Evolutionary conservation across 352 stramenopile genomes (phyloP).

Genomic region (Pythium apleroticum): DNA sequence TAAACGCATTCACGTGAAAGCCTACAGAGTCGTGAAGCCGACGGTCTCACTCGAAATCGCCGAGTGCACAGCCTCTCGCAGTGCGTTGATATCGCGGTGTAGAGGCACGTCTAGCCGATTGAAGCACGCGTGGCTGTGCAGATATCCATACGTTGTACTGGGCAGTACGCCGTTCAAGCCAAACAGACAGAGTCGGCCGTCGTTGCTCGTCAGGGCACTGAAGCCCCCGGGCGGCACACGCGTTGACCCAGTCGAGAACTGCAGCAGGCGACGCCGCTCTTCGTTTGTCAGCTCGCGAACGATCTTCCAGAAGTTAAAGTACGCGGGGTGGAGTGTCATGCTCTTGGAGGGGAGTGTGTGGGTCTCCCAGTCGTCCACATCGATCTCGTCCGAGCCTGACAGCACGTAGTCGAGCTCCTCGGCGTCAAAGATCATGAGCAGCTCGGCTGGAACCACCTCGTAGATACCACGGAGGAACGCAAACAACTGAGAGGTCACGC

Average conservation of each 20-base stretch:
- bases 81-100: neutral
- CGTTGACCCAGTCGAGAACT: conserved; percentile 32
- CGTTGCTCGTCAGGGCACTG: conserved; percentile 27
- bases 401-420: conserved; percentile 93
- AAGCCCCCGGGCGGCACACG: conserved; percentile 25
- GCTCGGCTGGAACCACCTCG: conserved; percentile 90
- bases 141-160: conserved; percentile 23
- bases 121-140: conserved; percentile 40
- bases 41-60: neutral
- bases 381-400: conserved; percentile 89
- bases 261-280: conserved; percentile 37
- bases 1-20: no score
- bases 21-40: neutral
- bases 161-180: conserved; percentile 24
- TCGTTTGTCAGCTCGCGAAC: conserved; percentile 51
- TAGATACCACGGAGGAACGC: conserved; percentile 95
- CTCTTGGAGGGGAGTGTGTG: conserved; percentile 49
- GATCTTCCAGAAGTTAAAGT: conserved; percentile 35
- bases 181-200: conserved; percentile 32
- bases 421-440: conserved; percentile 93
- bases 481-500: conserved; percentile 87
- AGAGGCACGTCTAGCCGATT: conserved; percentile 91
- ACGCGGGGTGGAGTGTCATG: conserved; percentile 12
- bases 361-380: conserved; percentile 90
- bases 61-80: neutral